Base-by-base conservation (phyloP, 768 basidiomycete species). In the Kwoniella newhampshirensis region DNA sequence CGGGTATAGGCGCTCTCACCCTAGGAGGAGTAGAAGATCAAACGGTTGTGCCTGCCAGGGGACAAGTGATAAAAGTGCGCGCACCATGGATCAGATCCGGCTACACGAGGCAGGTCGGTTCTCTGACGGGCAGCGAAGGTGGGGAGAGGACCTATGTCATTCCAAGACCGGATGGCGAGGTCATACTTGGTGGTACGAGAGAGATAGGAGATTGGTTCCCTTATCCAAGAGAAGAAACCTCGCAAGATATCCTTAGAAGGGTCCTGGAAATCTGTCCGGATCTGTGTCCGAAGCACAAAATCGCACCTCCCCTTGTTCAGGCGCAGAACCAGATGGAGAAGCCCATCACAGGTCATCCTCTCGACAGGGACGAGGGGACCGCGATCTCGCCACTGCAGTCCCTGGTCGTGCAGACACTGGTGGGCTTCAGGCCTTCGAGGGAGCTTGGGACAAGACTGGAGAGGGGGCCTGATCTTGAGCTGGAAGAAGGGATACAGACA, bases 161-260 rank as follows among this genome's bases (percentile, higher is more conserved):
- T 25, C 77, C 77, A 9, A 60, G 76, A 23, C 60, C 65, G 1
- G 59, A 65, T 20, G 77, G 77, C 7, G 68, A 75, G 30, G 74
- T 78, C 23, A 70, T 78, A 17, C 37, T 78, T 11, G 77, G 77
- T 25, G 77, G 77, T 1, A 77, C 74, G 13, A 66, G 76, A 27
- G 75, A 74, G 17, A 46, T 46, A 26, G 66, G 67, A 30, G 76
- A 77, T 56, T 78, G 77, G 77, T 62, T 64, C 28, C 65, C 60
- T 2, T 60, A 62, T 55, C 56, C 73, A 37, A n/a, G 64, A 27
- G n/a, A 62, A 57, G 57, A 74, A 18, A 70, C 66, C 7, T 60
- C 58, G 0, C 26, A 1, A 45, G 63, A 70, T 53, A 77, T 78
- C 20, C 56, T 71, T 0, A 58, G 52, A n/a, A 54, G 77, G 20